Evolutionary conservation across 164 flowering plant genomes (phyloP).

Genomic region (Dillenia turbinata): DNA sequence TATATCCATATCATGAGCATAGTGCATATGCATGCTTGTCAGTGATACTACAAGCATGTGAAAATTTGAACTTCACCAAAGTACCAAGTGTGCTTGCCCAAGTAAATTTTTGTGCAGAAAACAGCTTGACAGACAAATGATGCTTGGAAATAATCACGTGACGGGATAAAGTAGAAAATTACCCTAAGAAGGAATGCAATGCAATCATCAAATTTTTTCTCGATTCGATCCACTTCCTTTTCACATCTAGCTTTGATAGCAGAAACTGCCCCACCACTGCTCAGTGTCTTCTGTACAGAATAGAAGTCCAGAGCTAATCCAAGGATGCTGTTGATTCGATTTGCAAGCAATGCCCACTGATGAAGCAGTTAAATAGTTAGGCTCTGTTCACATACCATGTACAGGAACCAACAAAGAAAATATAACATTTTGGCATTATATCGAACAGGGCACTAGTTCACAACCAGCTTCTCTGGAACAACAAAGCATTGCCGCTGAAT

Average conservation of each 20-base stretch:
- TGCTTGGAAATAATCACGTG: background rate
- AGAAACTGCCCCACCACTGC: conserved; percentile 71
- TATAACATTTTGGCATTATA: too few relatives aligned
- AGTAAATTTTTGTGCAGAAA: too few relatives aligned
- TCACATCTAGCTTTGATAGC: conserved; percentile 84
- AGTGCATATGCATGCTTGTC: too few relatives aligned
- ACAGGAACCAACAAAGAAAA: background rate
- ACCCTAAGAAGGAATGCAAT: conserved; percentile 94
- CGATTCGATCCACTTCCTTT: conserved; percentile 79
- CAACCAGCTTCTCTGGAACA: conserved; percentile 93
- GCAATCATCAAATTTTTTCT: conserved; percentile 96
- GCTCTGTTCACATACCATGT: too few relatives aligned
- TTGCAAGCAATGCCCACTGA: conserved; percentile 93
- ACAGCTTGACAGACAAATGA: too few relatives aligned
- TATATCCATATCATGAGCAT: background rate
- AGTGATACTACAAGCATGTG: too few relatives aligned
- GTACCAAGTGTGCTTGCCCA: too few relatives aligned
- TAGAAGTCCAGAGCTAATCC: conserved; percentile 94
- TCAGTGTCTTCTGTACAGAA: conserved; percentile 64
- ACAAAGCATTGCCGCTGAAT: conserved; percentile 96
- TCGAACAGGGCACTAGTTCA: too few relatives aligned
- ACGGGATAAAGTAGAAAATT: conserved; percentile 11
- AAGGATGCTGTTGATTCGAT: conserved; percentile 86
- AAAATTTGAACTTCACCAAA: too few relatives aligned
- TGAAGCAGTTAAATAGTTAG: too few relatives aligned